Conservation (phyloP, 2,329 filamentous ascomycete species). For the Pseudogymnoascus sp. region DNA sequence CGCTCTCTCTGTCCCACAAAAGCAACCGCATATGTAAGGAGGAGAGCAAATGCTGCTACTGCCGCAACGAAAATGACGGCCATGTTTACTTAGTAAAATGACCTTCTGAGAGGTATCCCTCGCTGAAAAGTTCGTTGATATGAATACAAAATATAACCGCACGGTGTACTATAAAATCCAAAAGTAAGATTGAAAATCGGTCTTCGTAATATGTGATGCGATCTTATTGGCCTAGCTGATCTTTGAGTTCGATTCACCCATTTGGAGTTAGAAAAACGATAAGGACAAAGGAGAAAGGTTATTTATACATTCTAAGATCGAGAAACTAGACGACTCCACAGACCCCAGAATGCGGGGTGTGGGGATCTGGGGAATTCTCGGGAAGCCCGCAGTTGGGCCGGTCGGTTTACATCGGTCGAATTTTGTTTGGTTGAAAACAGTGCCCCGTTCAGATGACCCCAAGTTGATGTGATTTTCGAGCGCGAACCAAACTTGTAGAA, state of each 20-base stretch:
- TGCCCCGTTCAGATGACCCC: neutral
- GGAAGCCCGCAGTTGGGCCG: neutral
- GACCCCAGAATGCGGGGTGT: neutral
- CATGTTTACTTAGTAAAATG: neutral
- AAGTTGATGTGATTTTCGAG: no score
- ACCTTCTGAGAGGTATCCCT: neutral
- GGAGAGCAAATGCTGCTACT: neutral
- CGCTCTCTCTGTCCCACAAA: neutral
- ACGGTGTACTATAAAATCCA: neutral
- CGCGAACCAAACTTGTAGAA: no score
- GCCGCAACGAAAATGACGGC: neutral
- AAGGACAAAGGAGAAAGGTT: neutral
- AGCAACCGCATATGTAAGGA: neutral
- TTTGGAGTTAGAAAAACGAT: neutral
- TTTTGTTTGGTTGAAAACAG: neutral
- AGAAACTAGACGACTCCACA: neutral
- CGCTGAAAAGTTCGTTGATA: neutral
- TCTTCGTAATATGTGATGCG: neutral
- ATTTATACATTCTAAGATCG: neutral
- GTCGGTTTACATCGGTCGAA: neutral
- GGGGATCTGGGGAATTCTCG: neutral
- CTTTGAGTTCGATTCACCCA: neutral
- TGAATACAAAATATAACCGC: neutral
- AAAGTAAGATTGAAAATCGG: neutral
- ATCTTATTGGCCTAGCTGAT: neutral